Conservation (phyloP, 2,329 filamentous ascomycete species). For the Cytospora schulzeri region DNA sequence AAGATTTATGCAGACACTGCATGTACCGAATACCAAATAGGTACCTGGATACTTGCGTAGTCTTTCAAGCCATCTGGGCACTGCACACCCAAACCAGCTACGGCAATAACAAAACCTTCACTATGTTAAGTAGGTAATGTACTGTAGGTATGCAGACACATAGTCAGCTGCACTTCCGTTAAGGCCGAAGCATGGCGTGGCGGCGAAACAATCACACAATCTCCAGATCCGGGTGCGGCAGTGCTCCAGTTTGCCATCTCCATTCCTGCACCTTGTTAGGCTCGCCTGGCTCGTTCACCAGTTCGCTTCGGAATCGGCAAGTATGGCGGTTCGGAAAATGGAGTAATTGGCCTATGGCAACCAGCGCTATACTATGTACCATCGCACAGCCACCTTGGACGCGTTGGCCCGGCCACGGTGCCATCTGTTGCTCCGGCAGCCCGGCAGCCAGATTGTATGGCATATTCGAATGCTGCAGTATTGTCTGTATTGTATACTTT, state of each 20-base stretch:
- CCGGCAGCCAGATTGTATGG: neutral
- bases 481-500: neutral
- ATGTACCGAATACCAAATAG: neutral
- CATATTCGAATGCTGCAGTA: neutral
- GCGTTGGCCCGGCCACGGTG: neutral
- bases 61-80: neutral
- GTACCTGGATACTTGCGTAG: no score
- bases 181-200: neutral
- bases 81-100: neutral
- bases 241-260: slow-evolving; percentile 7
- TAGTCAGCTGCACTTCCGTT: neutral
- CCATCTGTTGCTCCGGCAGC: neutral
- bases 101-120: neutral
- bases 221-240: slow-evolving; percentile 14
- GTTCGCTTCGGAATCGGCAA: slow-evolving; percentile 3
- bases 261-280: slow-evolving; percentile 1
- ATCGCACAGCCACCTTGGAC: neutral
- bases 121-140: no score
- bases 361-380: neutral
- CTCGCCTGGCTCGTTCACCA: no score
- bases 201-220: no score
- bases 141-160: neutral
- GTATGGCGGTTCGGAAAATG: neutral
- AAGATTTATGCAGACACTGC: neutral
- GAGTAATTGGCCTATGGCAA: neutral